These are phyloP conservation scores for Cardamine resedifolia DNA, from an alignment of 345 rosid genomes.

Conservation along the genomic window DNA sequence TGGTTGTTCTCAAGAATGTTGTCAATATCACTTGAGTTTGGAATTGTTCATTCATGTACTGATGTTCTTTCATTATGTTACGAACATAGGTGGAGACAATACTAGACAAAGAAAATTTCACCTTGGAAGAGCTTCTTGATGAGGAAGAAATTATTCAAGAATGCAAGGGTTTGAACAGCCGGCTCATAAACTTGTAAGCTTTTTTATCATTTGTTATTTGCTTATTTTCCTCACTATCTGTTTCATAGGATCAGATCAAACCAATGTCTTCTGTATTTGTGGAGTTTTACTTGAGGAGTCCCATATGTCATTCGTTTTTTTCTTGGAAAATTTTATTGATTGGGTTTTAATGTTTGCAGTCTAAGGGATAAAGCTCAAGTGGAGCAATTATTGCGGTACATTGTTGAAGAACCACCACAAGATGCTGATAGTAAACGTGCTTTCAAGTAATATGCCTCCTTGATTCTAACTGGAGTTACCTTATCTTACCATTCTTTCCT, in stretches of 20 bases:
- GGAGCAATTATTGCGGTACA: slow-evolving; percentile 79
- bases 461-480: slow-evolving; percentile 14
- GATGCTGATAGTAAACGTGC: slow-evolving; percentile 86
- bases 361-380: slow-evolving; percentile 88
- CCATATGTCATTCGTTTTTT: slow-evolving; percentile 1
- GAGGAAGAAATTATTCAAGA: slow-evolving; percentile 99
- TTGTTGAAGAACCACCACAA: slow-evolving; percentile 75
- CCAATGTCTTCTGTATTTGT: slow-evolving; percentile 7
- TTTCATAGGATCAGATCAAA: neutral
- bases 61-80: slow-evolving; percentile 10
- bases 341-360: slow-evolving; percentile 46
- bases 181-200: slow-evolving; percentile 89
- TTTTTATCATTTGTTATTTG: neutral
- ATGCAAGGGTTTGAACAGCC: slow-evolving; percentile 97
- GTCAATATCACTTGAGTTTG: neutral
- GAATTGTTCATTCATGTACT: slow-evolving; percentile 14
- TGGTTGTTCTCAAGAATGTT: neutral
- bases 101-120: slow-evolving; percentile 84
- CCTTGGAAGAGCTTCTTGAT: slow-evolving; percentile 96
- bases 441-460: slow-evolving; percentile 65
- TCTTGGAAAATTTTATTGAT: slow-evolving; percentile 17
- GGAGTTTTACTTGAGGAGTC: too few species aligned
- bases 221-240: neutral
- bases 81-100: slow-evolving; percentile 77
- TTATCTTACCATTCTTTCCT: neutral